Percentiles rank a stretch among this genome's conserved stretches.
phyloP scores from a whole-genome alignment of 352 stramenopile genomes.

The Globisporangium spinosum region DNA sequence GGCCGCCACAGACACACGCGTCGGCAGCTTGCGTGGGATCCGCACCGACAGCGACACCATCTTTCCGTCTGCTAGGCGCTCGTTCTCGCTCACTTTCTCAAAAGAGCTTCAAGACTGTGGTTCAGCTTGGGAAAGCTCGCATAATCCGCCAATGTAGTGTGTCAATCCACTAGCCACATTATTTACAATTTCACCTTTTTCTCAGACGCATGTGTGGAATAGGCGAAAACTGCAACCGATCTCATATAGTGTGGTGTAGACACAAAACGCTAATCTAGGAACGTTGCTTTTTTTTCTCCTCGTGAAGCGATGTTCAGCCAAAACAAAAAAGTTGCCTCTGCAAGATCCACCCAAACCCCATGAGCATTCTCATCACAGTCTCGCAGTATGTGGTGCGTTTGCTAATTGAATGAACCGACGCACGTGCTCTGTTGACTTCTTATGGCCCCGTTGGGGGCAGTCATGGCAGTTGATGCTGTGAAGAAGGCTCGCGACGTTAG shows the following conservation, averaged over 20 bases:
- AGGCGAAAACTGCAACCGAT: neutral
- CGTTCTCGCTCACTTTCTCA: neutral
- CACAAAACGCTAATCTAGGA: neutral
- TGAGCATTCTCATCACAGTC: neutral
- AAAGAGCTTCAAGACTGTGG: neutral
- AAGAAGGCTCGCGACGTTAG: neutral
- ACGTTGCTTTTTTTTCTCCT: neutral
- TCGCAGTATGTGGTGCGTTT: neutral
- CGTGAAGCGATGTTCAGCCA: neutral
- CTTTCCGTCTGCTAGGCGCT: neutral
- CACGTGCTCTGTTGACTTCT: neutral
- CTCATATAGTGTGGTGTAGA: neutral
- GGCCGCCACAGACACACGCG: slow-evolving; percentile 15
- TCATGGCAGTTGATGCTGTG: neutral
- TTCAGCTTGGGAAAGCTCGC: neutral
- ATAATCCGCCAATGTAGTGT: neutral
- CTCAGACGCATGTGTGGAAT: neutral
- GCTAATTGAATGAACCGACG: neutral
- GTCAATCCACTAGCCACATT: neutral
- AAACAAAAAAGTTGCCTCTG: neutral
- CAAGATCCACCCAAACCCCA: neutral
- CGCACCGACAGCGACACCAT: slow-evolving; percentile 4
- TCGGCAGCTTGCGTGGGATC: neutral
- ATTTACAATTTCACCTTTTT: neutral
- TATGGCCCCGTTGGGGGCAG: neutral